A percentile compares a stretch with the other conserved stretches of the same genome.
phyloP scores from a whole-genome alignment of 169 alveolate genomes.

The Perkinsus marinus region DNA sequence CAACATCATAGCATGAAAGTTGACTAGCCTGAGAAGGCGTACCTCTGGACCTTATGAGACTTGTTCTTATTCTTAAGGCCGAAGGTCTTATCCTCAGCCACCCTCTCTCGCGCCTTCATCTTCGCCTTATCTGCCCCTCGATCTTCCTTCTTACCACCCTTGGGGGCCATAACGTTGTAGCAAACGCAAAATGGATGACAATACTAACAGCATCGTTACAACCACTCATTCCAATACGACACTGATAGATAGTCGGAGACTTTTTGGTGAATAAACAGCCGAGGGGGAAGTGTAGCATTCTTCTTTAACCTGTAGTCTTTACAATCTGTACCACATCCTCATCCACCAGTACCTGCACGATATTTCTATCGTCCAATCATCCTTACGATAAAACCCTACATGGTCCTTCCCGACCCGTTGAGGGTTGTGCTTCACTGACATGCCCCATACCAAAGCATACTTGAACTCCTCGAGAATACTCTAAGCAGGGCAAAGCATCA shows the following conservation, averaged over 20 bases:
- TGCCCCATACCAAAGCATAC: conserved; percentile 96
- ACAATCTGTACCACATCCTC: conserved; percentile 57
- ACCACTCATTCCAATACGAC: not conserved
- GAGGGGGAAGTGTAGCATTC: not conserved
- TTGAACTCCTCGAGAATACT: conserved; percentile 56
- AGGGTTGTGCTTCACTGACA: conserved; percentile 88
- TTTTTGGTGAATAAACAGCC: not conserved
- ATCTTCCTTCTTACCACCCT: conserved; percentile 38
- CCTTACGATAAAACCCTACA: conserved; percentile 12
- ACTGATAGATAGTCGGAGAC: not conserved
- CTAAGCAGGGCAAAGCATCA: not conserved
- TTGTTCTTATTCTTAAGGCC: conserved; percentile 96
- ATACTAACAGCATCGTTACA: not conserved
- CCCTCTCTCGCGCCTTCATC: conserved; percentile 86
- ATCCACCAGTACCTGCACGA: conserved; percentile 28
- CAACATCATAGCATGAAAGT: too few relatives aligned
- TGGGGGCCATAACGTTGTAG: conserved; percentile 52
- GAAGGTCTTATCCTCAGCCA: conserved; percentile 95
- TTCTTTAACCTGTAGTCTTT: conserved; percentile 13
- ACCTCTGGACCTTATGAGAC: conserved; percentile 88
- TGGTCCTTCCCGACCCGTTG: conserved; percentile 90
- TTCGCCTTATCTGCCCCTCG: conserved; percentile 76
- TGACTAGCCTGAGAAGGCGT: conserved; percentile 14
- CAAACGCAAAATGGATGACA: not conserved
- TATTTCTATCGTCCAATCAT: not conserved